Evolutionary conservation across 768 basidiomycete genomes (phyloP).

Genomic region (Tricholoma furcatifolium): DNA sequence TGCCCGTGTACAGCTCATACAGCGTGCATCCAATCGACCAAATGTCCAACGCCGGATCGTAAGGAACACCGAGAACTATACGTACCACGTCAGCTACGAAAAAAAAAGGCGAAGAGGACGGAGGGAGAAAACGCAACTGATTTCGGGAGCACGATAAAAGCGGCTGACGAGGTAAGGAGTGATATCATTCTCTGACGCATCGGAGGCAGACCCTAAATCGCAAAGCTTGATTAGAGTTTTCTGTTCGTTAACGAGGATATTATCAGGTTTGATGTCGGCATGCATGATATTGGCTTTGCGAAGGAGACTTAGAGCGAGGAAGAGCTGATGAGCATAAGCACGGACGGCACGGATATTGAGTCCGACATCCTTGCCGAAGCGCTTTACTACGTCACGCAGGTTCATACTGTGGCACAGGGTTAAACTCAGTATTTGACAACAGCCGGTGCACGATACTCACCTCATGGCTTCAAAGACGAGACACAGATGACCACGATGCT

Average conservation of each 20-base stretch:
- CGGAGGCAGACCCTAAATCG: constrained; percentile 95
- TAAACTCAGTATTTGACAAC: neutral
- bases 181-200: constrained; percentile 93
- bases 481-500: constrained; percentile 95
- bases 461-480: constrained; percentile 93
- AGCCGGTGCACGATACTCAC: constrained; percentile 34
- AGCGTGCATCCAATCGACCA: constrained; percentile 98
- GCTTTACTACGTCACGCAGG: constrained; percentile 94
- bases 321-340: constrained; percentile 97
- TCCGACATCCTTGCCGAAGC: constrained; percentile 97
- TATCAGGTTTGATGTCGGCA: constrained; percentile 98
- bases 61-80: constrained; percentile 90
- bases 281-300: constrained; percentile 94
- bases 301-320: constrained; percentile 81
- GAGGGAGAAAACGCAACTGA: constrained; percentile 59
- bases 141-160: constrained; percentile 98
- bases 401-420: constrained; percentile 72
- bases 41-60: constrained; percentile 90
- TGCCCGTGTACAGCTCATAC: constrained; percentile 94
- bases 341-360: constrained; percentile 96
- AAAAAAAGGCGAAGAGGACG: constrained; percentile 2
- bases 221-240: constrained; percentile 94
- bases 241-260: constrained; percentile 93
- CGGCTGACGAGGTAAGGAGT: constrained; percentile 97
- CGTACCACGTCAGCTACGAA: constrained; percentile 15